Evolutionary conservation across 2,329 filamentous ascomycete genomes (phyloP), one percentile per base, ranked within the genome.

Genomic region (Ceratocystis lukuohia): DNA sequence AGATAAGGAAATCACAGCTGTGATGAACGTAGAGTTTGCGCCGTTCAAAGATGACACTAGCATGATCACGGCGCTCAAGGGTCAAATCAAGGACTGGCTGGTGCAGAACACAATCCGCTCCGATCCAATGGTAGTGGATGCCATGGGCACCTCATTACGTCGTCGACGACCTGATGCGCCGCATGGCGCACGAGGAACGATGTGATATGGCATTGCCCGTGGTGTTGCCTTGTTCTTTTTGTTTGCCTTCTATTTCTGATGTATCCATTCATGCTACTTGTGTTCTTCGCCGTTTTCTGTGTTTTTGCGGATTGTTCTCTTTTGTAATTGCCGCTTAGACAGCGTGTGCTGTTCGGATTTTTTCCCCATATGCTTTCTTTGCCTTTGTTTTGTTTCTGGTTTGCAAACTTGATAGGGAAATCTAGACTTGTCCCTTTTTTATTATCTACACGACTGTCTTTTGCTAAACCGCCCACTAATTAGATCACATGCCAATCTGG

Each of bases 51-150:
- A 86, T n/a, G 88, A 95, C 72, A 77, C 81, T 61, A 79, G 79
- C 57, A 84, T 84, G 68, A 76, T 95, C 72, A 57, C 45, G 1
- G 45, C 61, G 48, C 69, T 77, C 17, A 82, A 85, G 69, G 81
- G 81, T 50, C 88, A 88, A 71, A 83, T 96, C 76, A 88, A 87
- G 75, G 89, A 94, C 72, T 96, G 91, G 82, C 78, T 97, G 70
- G 85, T 96, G 63, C 86, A 95, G 74, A 95, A 95, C 73, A 92
- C 87, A 15, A 88, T 95, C 68, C 82, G 85, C 70, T 84, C 83
- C 61, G 89, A 93, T 75, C 87, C 86, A 0, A 89, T 93, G 76
- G 93, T 97, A 7, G 82, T 86, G 70, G 87, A 90, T 74, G 91
- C 91, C 0, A 80, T 96, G 70, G 85, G 85, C 28, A 82, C 80